Conservation (phyloP, 2,329 filamentous ascomycete species). For the Pseudogymnoascus sp. region DNA sequence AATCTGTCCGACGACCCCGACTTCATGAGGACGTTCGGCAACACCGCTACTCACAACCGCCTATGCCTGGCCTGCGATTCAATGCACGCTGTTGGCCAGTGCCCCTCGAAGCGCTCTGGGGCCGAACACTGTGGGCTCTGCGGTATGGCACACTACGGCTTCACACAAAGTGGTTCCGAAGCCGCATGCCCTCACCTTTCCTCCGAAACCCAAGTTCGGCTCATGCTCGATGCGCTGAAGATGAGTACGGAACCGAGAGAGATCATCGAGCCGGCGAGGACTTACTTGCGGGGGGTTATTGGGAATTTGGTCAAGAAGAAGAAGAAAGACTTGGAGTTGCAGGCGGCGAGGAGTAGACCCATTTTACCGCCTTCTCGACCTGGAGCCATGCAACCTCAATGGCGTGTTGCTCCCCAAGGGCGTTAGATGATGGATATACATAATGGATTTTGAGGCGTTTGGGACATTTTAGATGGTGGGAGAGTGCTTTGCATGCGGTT, state of each 20-base stretch:
- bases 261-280: conserved; percentile 33
- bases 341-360: neutral
- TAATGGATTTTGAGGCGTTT: neutral
- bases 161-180: conserved; percentile 31
- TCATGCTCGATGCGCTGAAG: conserved; percentile 55
- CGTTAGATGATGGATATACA: neutral
- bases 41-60: neutral
- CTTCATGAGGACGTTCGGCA: neutral
- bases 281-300: conserved; percentile 10
- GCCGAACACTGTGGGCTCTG: conserved; percentile 56
- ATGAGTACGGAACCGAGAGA: conserved; percentile 45
- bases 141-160: conserved; percentile 51
- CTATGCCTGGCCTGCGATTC: conserved; percentile 45
- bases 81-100: conserved; percentile 48
- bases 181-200: conserved; percentile 48
- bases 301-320: conserved; percentile 10
- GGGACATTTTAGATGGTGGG: neutral
- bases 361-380: neutral
- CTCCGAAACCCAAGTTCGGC: conserved; percentile 52
- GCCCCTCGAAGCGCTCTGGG: conserved; percentile 49
- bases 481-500: neutral
- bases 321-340: neutral
- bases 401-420: neutral
- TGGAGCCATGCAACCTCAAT: neutral
- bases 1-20: neutral